Base-by-base conservation (phyloP, 768 basidiomycete species). In the Trametes elegans region DNA sequence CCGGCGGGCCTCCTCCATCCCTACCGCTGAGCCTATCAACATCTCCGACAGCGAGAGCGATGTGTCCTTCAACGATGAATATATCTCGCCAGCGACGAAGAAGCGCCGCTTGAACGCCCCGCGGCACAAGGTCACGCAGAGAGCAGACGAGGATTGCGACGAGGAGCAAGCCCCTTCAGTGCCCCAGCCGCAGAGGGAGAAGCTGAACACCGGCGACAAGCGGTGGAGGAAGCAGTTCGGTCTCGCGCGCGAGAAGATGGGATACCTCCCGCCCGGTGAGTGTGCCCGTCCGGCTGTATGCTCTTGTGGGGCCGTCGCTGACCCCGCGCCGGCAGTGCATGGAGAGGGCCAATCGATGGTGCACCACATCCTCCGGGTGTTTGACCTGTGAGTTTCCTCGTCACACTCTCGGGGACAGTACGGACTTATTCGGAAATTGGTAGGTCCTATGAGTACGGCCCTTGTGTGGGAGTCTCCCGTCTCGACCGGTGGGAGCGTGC, bases 401-500 rank as follows among this genome's bases (percentile, higher is more conserved):
- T 48, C 11, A 39, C 21, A 8, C 21, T 56, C 43, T 21, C 29
- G 19, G 34, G 29, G 18, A 9, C 3, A 39, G 52, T 19, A 41
- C 60, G 42, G 66, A 53, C 11, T 10, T 48, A 6, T 3, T 26
- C 7, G 39, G 35, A n/a, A 19, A 13, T 23, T n/a, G n/a, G 1
- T 43, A 90, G 88, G 66, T 81, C 84, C 2, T 87, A 86, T 53
- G 83, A 90, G 60, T 94, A 84, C 64, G 92, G 91, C 0, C 91
- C 90, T 3, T 90, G 86, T 60, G 73, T 86, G 19, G 88, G 90
- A 0, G 78, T 91, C 49, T 80, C 84, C n/a, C 83, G 94, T 26
- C 71, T 96, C 13, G 84, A 94, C 58, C 77, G 95, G 34, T 98
- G 93, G 92, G 82, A 94, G 65, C 78, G 94, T 44, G 95, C 95